Evolutionary conservation across 2,329 filamentous ascomycete species (phyloP).

Genomic region (Rutstroemia sp.): DNA sequence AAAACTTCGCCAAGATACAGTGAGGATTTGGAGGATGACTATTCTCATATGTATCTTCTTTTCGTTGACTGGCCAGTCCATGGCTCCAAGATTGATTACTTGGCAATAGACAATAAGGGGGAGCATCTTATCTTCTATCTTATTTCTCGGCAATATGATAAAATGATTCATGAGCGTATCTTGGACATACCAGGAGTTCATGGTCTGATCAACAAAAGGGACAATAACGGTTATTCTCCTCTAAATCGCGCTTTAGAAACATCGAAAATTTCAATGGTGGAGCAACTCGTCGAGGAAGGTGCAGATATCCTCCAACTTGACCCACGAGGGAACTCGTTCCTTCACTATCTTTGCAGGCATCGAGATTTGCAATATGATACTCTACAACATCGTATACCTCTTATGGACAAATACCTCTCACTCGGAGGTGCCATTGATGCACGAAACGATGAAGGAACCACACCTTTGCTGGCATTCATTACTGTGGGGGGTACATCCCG

Average conservation of each 20-base stretch:
- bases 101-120: background rate
- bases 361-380: too few relatives aligned
- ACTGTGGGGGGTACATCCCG: background rate
- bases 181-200: background rate
- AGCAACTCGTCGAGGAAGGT: slow-evolving; percentile 4
- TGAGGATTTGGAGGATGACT: background rate
- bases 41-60: background rate
- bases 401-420: background rate
- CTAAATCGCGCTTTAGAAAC: slow-evolving; percentile 3
- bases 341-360: slow-evolving; percentile 9
- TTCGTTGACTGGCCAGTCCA: background rate
- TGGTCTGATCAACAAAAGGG: slow-evolving; percentile 6
- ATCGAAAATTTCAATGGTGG: background rate
- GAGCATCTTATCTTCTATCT: background rate
- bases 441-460: slow-evolving; percentile 3
- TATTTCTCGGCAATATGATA: background rate
- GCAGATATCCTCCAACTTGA: slow-evolving; percentile 11
- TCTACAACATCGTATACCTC: background rate
- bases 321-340: slow-evolving; percentile 10
- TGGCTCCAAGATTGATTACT: background rate
- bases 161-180: background rate
- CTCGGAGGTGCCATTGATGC: slow-evolving; percentile 6
- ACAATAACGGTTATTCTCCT: slow-evolving; percentile 12
- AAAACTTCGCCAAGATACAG: background rate
- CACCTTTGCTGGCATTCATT: background rate